These are phyloP conservation scores for Crithidia sp. DNA, from an alignment of 208 protist genomes.

Conservation along the genomic window DNA sequence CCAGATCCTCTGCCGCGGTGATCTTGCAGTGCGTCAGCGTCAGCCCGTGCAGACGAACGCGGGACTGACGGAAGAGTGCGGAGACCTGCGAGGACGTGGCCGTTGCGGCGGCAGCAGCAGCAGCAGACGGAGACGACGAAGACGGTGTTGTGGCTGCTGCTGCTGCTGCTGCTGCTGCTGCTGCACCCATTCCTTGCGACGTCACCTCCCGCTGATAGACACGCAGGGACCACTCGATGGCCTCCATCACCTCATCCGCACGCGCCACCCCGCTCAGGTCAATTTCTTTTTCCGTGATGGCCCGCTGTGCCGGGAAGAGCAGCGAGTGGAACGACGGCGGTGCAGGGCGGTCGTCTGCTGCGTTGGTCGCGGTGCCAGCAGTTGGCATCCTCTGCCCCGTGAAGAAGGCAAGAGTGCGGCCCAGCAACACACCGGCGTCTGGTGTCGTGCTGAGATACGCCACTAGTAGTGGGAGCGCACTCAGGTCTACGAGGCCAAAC, in stretches of 20 bases:
- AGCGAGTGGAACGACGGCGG: conserved; percentile 9
- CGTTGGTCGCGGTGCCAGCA: background rate
- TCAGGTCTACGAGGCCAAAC: conserved; percentile 72
- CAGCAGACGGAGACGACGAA: no score
- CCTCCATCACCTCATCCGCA: conserved; percentile 70
- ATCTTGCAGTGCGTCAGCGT: conserved; percentile 57
- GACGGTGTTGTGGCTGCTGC: no score
- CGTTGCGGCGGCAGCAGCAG: background rate
- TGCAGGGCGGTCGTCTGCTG: conserved; percentile 1
- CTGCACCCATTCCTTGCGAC: background rate
- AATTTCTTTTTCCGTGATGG: conserved; percentile 74
- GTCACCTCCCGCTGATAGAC: conserved; percentile 41
- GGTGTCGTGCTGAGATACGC: conserved; percentile 49
- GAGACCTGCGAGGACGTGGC: conserved; percentile 8
- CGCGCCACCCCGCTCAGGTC: conserved; percentile 58
- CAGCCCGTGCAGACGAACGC: conserved; percentile 56
- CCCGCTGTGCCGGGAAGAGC: conserved; percentile 17
- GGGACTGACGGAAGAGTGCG: conserved; percentile 26
- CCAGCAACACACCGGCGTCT: conserved; percentile 35
- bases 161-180: background rate
- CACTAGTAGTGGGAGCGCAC: conserved; percentile 61
- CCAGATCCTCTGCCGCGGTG: conserved; percentile 60
- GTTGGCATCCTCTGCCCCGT: conserved; percentile 9
- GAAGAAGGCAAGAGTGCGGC: conserved; percentile 54
- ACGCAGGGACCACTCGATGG: conserved; percentile 58